Base-by-base conservation (phyloP, 345 rosid species). In the Raphanus sativus region DNA sequence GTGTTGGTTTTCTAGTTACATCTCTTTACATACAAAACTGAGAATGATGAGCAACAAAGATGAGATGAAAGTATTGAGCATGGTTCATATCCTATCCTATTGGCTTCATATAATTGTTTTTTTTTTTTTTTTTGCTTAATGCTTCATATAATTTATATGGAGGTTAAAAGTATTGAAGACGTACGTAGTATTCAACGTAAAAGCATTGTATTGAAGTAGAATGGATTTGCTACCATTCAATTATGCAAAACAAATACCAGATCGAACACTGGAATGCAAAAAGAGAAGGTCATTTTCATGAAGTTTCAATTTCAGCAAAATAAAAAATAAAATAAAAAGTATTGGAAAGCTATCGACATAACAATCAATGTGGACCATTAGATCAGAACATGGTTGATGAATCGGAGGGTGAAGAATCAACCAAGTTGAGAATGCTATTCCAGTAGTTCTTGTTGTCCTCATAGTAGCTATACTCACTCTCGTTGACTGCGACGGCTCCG, bases 361-460 rank as follows among this genome's bases (percentile, higher is more conserved):
- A 59, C 52, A 60, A 73, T 54, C 30, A 65, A 8, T 28, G 58
- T 52, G 56, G 69, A 65, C 68, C 73, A 34, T 75, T 64, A 4
- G 83, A 80, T 75, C 64, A 75, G 79, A 75, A 80, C 67, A 91
- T 88, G 75, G 88, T 78, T 4, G 96, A 91, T 2, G 98, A 89
- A 72, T 85, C 85, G 54, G 92, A 83, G 17, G 98, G 97, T 16
- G 97, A 84, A 38, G 93, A 92, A 74, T 94, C 89, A 72, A 94
- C 93, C 92, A 90, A 84, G 81, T 88, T 90, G 70, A 94, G 97
- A 84, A 94, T 94, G 73, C 89, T 92, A 70, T 89, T 90, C 98
- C 98, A 94, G 59, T 94, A 94, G 73, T 89, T 92, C 89, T 92
- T 94, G 81, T 90, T 94, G 71, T 94, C 98, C 69, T 88, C 93